A percentile compares a stretch with the other conserved stretches of the same genome.
Conservation (phyloP, 2,329 filamentous ascomycete species). For the Amauroascus verrucosus region DNA sequence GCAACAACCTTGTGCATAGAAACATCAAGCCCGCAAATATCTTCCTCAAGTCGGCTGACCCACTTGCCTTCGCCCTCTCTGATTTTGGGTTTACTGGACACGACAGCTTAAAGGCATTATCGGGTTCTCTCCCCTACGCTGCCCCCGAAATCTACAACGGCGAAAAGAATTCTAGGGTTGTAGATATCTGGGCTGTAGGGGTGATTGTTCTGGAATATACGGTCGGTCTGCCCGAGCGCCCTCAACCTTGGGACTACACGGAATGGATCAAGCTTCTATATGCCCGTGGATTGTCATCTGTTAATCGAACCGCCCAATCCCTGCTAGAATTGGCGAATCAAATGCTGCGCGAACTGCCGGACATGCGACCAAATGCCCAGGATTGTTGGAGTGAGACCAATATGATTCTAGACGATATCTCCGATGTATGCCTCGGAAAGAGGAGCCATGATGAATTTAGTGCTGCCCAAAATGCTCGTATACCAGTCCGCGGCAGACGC, state of each 20-base stretch:
- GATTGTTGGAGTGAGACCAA: not conserved
- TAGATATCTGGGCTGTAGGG: not conserved
- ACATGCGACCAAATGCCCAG: not conserved
- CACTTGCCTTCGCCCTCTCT: too few species aligned
- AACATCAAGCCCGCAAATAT: too few species aligned
- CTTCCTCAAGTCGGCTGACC: too few species aligned
- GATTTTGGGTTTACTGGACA: too few species aligned
- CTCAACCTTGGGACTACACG: not conserved
- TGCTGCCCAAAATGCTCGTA: not conserved
- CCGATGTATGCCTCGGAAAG: not conserved
- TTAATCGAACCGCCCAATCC: not conserved
- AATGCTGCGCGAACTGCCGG: not conserved
- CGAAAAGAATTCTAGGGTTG: not conserved
- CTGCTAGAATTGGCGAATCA: not conserved
- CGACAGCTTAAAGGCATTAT: not conserved
- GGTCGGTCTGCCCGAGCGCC: not conserved
- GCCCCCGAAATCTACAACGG: not conserved
- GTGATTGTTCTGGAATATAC: not conserved
- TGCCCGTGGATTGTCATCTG: not conserved
- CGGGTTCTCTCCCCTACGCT: not conserved
- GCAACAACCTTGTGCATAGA: too few species aligned
- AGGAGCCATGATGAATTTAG: not conserved
- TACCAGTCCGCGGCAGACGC: not conserved
- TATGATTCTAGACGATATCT: too few species aligned
- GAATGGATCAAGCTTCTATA: not conserved